A percentile compares a stretch with the other conserved stretches of the same genome.
Evolutionary conservation across 371 early-diverging fungal genomes (phyloP).

Genomic region (Amoeboradix gromovi): DNA sequence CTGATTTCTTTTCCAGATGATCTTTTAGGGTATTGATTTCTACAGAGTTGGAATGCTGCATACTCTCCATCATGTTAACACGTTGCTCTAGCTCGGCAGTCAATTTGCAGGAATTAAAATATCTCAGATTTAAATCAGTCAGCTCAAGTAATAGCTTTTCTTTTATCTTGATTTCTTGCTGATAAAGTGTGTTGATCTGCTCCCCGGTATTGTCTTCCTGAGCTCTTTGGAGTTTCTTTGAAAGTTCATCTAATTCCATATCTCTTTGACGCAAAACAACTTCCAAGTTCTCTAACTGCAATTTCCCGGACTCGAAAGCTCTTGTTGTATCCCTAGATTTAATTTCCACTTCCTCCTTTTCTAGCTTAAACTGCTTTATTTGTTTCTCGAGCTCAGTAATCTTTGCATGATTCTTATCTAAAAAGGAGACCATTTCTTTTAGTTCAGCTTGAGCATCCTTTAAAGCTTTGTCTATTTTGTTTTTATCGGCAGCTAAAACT

Average conservation of each 20-base stretch:
- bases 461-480: neutral
- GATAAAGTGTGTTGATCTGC: slow-evolving; percentile 4
- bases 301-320: neutral
- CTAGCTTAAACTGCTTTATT: neutral
- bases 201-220: slow-evolving; percentile 9
- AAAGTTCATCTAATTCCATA: slow-evolving; percentile 4
- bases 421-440: neutral
- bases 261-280: neutral
- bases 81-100: neutral
- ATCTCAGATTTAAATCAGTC: neutral
- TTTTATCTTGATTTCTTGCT: slow-evolving; percentile 1
- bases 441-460: neutral
- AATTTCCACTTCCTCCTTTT: neutral
- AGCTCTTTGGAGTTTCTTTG: slow-evolving; percentile 6
- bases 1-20: neutral
- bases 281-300: neutral
- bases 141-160: neutral
- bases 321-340: neutral
- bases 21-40: neutral
- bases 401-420: slow-evolving; percentile 1
- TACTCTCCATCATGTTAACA: neutral
- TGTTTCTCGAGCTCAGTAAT: slow-evolving; percentile 1
- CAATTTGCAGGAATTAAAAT: neutral
- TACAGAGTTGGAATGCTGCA: neutral
- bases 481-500: slow-evolving; percentile 1